These are phyloP conservation scores for Allium fistulosum DNA, from an alignment of 106 monocot species.

Conservation along the genomic window DNA sequence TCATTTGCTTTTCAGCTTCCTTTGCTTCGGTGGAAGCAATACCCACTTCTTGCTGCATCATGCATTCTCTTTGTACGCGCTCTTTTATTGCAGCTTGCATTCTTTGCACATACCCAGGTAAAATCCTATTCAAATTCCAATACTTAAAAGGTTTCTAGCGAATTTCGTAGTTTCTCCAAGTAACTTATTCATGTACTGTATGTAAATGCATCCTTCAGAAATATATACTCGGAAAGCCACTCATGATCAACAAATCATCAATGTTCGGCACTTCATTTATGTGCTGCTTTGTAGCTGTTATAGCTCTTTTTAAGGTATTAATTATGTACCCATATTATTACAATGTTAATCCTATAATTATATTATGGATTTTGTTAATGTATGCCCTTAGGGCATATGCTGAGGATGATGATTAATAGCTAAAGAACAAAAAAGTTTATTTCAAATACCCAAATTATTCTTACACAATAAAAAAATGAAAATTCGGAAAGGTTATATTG, in stretches of 20 bases:
- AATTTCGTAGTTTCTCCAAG: not conserved
- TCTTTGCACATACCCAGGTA: constrained; percentile 65
- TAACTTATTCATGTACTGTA: constrained; percentile 1
- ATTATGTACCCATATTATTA: too few relatives aligned
- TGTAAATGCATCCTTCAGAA: constrained; percentile 15
- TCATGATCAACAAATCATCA: constrained; percentile 19
- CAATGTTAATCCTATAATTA: not conserved
- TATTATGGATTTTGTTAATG: not conserved
- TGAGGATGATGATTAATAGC: too few relatives aligned
- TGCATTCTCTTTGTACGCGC: constrained; percentile 49
- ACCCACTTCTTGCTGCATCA: constrained; percentile 50
- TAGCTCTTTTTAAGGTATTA: constrained; percentile 58
- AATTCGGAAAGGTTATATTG: too few relatives aligned
- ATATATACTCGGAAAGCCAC: constrained; percentile 36
- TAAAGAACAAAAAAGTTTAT: too few relatives aligned
- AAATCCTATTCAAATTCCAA: too few relatives aligned
- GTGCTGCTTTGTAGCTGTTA: constrained; percentile 61
- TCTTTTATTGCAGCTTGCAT: constrained; percentile 43
- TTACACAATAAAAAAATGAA: not conserved
- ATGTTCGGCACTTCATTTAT: constrained; percentile 52
- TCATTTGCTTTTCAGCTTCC: constrained; percentile 22
- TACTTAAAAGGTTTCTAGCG: not conserved
- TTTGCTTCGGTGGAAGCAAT: constrained; percentile 42
- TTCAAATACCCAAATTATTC: too few relatives aligned
- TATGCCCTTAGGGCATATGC: too few relatives aligned